Evolutionary conservation across 345 rosid genomes (phyloP).

Genomic region (Rhodomyrtus tomentosa): DNA sequence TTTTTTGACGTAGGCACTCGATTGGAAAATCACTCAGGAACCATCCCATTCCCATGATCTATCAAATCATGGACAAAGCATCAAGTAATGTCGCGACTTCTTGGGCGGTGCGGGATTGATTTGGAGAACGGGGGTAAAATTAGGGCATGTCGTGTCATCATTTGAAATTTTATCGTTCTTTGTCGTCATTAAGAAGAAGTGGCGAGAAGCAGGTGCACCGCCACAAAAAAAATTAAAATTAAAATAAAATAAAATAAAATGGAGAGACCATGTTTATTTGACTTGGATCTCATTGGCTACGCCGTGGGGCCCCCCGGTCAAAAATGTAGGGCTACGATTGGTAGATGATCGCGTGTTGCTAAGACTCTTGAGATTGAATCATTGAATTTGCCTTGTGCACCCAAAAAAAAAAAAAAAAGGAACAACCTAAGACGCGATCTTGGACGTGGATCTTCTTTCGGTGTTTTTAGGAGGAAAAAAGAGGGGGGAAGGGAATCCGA

Average conservation of each 20-base stretch:
- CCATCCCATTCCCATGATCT: not conserved
- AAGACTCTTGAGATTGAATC: too few species aligned
- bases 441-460: not conserved
- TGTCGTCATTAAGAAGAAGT: not conserved
- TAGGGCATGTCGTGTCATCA: not conserved
- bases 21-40: not conserved
- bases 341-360: not conserved
- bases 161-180: not conserved
- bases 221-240: not conserved
- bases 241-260: too few species aligned
- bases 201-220: not conserved
- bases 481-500: not conserved
- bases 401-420: too few species aligned
- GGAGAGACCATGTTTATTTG: not conserved
- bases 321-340: not conserved
- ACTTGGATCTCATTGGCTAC: not conserved
- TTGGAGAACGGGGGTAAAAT: not conserved
- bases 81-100: not conserved
- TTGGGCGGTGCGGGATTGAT: not conserved
- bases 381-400: too few species aligned
- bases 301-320: not conserved
- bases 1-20: too few species aligned
- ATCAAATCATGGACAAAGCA: not conserved
- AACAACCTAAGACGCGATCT: not conserved
- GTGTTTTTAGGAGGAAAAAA: not conserved